Evolutionary conservation across 352 stramenopile species (phyloP), one percentile per base, ranked within the genome.

Genomic region (Globisporangium rhizosaccharum): DNA sequence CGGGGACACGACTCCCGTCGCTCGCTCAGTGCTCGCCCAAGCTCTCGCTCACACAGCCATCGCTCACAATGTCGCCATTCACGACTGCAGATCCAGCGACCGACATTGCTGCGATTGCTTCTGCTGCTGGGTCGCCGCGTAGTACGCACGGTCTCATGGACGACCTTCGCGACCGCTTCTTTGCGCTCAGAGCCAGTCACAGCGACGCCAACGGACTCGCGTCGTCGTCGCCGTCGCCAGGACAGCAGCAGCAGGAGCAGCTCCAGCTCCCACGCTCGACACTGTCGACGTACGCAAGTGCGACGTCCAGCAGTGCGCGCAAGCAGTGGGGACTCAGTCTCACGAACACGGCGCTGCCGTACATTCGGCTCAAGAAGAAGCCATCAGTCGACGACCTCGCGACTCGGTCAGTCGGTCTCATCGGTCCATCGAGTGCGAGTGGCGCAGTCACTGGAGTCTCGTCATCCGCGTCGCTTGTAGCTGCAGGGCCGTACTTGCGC

Each of bases 281-380:
- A 6, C 8, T 23, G 12, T 33, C 51, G 1, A 44, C 30, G n/a
- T 36, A 30, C 23, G 51, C 51, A 17, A 36, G 36, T 36, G 30
- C 50, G 33, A 46, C 30, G 11, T 46, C 33, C 6, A 46, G 54
- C 1, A 62, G 42, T 12, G 59, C 60, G 15, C 56, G 69, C 12
- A 69, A 75, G 44, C 66, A 85, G 46, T 88, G 81, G 81, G 75
- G 76, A 0, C 56, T 90, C 23, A 72, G 82, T 47, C 58, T 90
- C 41, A 76, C 75, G 53, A 87, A 82, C 62, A 56, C 71, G 10
- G 65, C 79, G 18, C 59, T 92, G 9, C 81, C 81, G 2, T 86
- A 85, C 64, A 88, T 92, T 51, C 82, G 79, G 9, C 54, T 78
- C 51, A 88, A 87, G 62, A 90, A 90, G 59, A 86, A 84, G 42